Base-by-base conservation (phyloP, 1,284 basidiomycete genomes). In the Pyrrhoderma lamaoense region DNA sequence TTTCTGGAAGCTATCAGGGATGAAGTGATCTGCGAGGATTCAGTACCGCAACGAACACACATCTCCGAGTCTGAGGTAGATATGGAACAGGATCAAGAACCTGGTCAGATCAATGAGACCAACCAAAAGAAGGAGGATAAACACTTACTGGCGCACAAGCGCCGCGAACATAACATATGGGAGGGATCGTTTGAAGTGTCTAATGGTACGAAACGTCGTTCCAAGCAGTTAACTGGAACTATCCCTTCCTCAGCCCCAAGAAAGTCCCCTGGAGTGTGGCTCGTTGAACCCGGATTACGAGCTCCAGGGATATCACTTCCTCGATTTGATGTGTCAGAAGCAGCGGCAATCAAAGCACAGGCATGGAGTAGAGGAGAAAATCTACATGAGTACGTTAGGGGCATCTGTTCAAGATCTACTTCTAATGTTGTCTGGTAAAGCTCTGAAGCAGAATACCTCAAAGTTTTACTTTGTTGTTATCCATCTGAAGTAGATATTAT, bases 1-100 rank as follows among this genome's bases (percentile, higher is more conserved):
- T 50, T 50, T 34, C 42, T 50, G 11, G 31, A 42, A 14, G n/a
- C 49, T 16, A 27, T 50, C 31, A 44, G n/a, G 25, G 49, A 44
- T 21, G 21, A 47, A 37, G 11, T 37, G 3, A 21, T 16, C 1
- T 5, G 5, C 27, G 27, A 31, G 11, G 27, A 31, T 11, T 5
- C 27, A 31, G 7, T 31, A 31, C 38, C 47, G 1, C 4, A 36
- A 31, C 18, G 23, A 31, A 5, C 27, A n/a, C n/a, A n/a, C n/a
- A n/a, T n/a, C 11, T 31, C 27, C 27, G 27, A 31, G 7, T 5
- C 27, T 31, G 7, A 31, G 27, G 27, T 31, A 31, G 11, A 31
- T 11, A 31, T 31, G 5, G 27, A 31, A 31, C 5, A 31, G 27
- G 11, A 11, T 5, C 27, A 31, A 5, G 11, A 31, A 31, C 7